Evolutionary conservation across 2,329 filamentous ascomycete genomes (phyloP).

Genomic region (Colletotrichum navitas): DNA sequence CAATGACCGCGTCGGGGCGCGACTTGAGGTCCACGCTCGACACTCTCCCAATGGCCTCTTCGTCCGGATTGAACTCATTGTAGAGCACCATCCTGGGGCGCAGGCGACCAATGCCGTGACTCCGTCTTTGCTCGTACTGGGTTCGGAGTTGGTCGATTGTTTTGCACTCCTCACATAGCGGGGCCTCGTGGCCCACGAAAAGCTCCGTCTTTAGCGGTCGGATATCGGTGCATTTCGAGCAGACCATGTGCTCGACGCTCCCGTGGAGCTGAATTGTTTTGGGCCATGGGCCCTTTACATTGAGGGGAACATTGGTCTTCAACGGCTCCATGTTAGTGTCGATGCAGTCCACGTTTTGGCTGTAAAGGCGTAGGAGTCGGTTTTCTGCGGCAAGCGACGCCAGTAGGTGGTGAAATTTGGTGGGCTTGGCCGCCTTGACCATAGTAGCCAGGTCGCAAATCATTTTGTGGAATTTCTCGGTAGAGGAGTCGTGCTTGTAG

Average conservation of each 20-base stretch:
- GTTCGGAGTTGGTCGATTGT: slow-evolving; percentile 82
- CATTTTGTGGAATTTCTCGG: slow-evolving; percentile 95
- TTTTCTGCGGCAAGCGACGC: slow-evolving; percentile 90
- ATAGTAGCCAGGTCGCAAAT: slow-evolving; percentile 87
- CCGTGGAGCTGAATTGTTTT: slow-evolving; percentile 94
- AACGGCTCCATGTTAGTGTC: slow-evolving; percentile 87
- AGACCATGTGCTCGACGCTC: slow-evolving; percentile 95
- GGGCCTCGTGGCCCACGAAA: slow-evolving; percentile 87
- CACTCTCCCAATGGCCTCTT: slow-evolving; percentile 94
- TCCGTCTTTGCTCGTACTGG: slow-evolving; percentile 83
- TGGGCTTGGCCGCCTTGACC: slow-evolving; percentile 82
- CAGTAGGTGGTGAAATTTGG: slow-evolving; percentile 91
- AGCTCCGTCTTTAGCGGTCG: slow-evolving; percentile 81
- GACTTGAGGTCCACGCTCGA: slow-evolving; percentile 87
- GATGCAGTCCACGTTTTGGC: slow-evolving; percentile 96
- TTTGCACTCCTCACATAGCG: slow-evolving; percentile 81
- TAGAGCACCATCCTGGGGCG: slow-evolving; percentile 96
- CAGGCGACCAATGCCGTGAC: slow-evolving; percentile 91
- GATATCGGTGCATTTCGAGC: slow-evolving; percentile 88
- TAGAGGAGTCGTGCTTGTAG: slow-evolving; percentile 91
- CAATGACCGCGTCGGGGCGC: slow-evolving; percentile 90
- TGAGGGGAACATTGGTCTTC: slow-evolving; percentile 83
- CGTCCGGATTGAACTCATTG: slow-evolving; percentile 96
- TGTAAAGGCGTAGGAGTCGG: slow-evolving; percentile 90
- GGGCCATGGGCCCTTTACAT: slow-evolving; percentile 90